These are phyloP conservation scores for Hypomyces perniciosus DNA, from an alignment of 2,329 filamentous ascomycete species.

Conservation along the genomic window DNA sequence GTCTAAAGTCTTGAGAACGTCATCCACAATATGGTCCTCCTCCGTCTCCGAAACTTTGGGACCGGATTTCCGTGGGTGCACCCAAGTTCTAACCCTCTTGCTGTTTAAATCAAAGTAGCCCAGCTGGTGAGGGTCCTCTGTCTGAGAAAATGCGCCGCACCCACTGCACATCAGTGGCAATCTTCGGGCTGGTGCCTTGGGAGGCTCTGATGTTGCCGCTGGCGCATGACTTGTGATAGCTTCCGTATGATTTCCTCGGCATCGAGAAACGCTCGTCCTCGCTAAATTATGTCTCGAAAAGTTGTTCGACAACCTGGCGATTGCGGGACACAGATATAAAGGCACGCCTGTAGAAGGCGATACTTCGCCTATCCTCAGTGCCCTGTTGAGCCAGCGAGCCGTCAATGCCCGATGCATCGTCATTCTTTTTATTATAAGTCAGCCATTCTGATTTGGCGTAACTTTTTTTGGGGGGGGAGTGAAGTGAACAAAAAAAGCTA, in stretches of 20 bases:
- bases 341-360: constrained; percentile 35
- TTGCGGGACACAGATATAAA: constrained; percentile 42
- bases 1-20: constrained; percentile 39
- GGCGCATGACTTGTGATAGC: constrained; percentile 4
- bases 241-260: constrained; percentile 25
- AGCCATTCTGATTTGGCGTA: background rate
- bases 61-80: constrained; percentile 20
- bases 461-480: background rate
- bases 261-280: constrained; percentile 8
- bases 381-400: constrained; percentile 37
- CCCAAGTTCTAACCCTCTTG: constrained; percentile 45
- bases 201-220: background rate
- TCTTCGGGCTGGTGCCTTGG: constrained; percentile 13
- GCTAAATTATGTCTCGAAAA: constrained; percentile 4
- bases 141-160: constrained; percentile 61
- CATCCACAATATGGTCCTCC: constrained; percentile 44
- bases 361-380: constrained; percentile 36
- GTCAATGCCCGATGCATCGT: constrained; percentile 40
- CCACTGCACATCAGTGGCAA: constrained; percentile 56
- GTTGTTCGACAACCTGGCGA: constrained; percentile 23
- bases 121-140: constrained; percentile 41
- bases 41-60: constrained; percentile 15
- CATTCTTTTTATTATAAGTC: background rate
- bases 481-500: background rate
- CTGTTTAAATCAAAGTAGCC: constrained; percentile 51